Base-by-base conservation (phyloP, 116 monocot species). In the Dioscorea cayenensis region DNA sequence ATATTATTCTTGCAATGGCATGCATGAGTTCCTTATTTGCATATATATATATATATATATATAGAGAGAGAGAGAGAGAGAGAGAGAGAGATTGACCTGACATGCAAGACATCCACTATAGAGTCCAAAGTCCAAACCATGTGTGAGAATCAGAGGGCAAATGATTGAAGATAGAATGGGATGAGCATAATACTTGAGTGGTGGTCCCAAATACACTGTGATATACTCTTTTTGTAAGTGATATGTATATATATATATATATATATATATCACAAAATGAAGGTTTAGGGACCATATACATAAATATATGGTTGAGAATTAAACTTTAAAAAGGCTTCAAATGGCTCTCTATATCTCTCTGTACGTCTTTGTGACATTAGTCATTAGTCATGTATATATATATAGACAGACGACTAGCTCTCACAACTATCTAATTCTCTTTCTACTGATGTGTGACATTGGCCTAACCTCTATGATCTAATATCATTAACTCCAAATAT, bases 101-200 rank as follows among this genome's bases (percentile, higher is more conserved):
- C 65, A 50, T 22, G 63, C 23, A 43, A 43, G 11, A 43, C 63
- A 66, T 77, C 65, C 77, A 71, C 65, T 71, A 71, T 8, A 36
- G 36, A 23, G 71, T 77, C 69, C 29, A 55, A 17, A 71, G 43
- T 43, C 43, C 43, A 43, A 43, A 43, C 43, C 51, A 63, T 61
- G 36, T 58, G 77, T 32, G 65, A 77, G 50, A 71, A 71, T 55
- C 52, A 65, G 58, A 52, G 50, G 69, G 18, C 25, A 37, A 73
- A 73, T 73, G 73, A 73, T 73, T 78, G 78, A 49, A 67, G 64
- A 36, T 51, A 63, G 60, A 72, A 36, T 43, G 49, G 67, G 65
- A 71, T 70, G 70, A 51, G 65, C 77, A 77, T 32, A 65, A 35
- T 14, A 65, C 17, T 43, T 7, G 11, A 78, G 67, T 67, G 78